Base-by-base conservation (phyloP, 352 stramenopile genomes). In the Phytophthora niederhauseri region DNA sequence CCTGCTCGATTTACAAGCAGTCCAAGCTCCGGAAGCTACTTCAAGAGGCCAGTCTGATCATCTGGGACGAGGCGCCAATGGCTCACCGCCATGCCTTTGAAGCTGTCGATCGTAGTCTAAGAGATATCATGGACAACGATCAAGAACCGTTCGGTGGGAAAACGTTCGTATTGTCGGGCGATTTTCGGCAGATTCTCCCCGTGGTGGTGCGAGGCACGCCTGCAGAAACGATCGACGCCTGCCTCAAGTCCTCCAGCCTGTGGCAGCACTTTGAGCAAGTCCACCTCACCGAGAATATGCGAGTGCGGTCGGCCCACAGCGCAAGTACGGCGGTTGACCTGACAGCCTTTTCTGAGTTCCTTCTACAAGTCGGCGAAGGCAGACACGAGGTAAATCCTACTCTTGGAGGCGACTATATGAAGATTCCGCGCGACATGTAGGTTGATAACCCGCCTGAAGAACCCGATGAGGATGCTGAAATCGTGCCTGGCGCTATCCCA, bases 151-250 rank as follows among this genome's bases (percentile, higher is more conserved):
- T 38, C 6, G 31, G 31, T 12, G 31, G 31, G 0, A 38, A 38
- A 38, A 38, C 55, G 6, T 26, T 80, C 26, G 30, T 73, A 1
- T 50, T 78, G 2, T 56, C 57, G 5, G 57, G 59, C 12, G 62
- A 81, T 57, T 77, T 75, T 20, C 19, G 67, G 5, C 69, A 48
- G n/a, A 58, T 66, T 14, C 34, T 77, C 6, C 62, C 68, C 19
- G 58, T 79, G 7, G 52, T 81, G 0, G 48, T 26, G 36, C 8
- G 45, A 1, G 52, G 22, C 0, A 36, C 28, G 2, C 24, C 17
- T 0, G 59, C 48, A 0, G 46, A 73, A 12, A 68, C 68, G 24
- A 48, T 81, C 3, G 14, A 63, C 36, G 58, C 46, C 2, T 73
- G 12, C 15, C 50, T 77, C 0, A 67, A 71, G 31, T 12, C 14